These are phyloP conservation scores for Prunella vulgaris DNA, from an alignment of 257 asterid species.

Conservation along the genomic window DNA sequence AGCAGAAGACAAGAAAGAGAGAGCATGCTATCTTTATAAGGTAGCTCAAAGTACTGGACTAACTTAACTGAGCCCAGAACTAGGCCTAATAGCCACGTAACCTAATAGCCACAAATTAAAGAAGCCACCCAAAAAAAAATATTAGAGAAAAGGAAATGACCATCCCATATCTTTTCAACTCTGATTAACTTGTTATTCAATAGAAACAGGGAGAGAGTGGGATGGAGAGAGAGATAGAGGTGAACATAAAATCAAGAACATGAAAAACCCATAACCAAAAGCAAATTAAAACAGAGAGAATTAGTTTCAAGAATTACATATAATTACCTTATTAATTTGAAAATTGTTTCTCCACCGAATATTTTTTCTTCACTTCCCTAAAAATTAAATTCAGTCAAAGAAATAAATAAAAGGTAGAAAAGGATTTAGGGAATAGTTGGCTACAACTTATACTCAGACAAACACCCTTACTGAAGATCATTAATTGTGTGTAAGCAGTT, in stretches of 20 bases:
- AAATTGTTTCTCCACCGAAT: conserved; percentile 7
- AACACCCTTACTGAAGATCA: conserved; percentile 13
- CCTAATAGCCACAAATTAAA: not conserved
- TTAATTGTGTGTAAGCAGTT: too few species aligned
- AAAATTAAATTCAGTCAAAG: not conserved
- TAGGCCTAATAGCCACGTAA: conserved; percentile 37
- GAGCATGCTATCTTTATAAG: conserved; percentile 34
- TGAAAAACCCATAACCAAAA: too few species aligned
- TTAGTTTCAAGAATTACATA: too few species aligned
- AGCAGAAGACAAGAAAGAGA: conserved; percentile 30
- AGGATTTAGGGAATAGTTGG: conserved; percentile 11
- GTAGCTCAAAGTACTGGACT: conserved; percentile 49
- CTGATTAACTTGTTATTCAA: not conserved
- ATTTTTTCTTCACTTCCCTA: not conserved
- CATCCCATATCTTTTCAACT: not conserved
- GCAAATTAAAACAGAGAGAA: not conserved
- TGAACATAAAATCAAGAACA: not conserved
- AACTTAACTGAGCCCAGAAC: conserved; percentile 39
- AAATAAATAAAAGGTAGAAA: not conserved
- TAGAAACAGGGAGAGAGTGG: too few species aligned
- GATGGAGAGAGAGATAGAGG: too few species aligned
- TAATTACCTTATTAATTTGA: conserved; percentile 14
- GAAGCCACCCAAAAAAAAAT: not conserved
- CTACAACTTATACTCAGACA: not conserved
- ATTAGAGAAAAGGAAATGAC: not conserved